Evolutionary conservation across 768 basidiomycete genomes (phyloP), one percentile per base, ranked within the genome.

Genomic region (Suillus brevipes): DNA sequence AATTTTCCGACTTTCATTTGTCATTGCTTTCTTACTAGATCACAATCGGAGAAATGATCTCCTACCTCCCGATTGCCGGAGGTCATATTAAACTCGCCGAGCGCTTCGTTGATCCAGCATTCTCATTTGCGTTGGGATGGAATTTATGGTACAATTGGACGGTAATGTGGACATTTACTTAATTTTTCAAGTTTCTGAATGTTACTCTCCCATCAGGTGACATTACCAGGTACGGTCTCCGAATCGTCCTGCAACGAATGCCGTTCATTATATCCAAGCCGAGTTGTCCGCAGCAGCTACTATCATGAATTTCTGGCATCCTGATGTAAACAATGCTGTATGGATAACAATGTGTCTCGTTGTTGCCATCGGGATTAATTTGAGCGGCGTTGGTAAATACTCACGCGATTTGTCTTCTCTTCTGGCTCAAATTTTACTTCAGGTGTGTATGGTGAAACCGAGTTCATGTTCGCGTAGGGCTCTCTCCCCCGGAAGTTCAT

Each of bases 341-440:
- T 88, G 83, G 82, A 84, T 88, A 64, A 75, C 80, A 2, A 73
- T 89, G 40, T 86, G 81, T 65, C 70, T 87, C 18, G 68, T 83
- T 28, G 81, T 88, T 28, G 83, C 84, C 43, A 69, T 86, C 34
- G 73, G 69, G 50, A 85, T 85, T 23, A 85, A 85, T 57, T 58
- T 69, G 38, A 72, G 82, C 18, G 83, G 81, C 6, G 78, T 79
- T 18, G 80, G 79, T 78, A 52, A 58, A 74, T 65, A 50, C 28
- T 55, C 45, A 36, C 25, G 12, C 6, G 18, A 37, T 37, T 37
- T 0, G 3, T 16, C 4, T 0, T 18, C 31, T 1, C 16, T 6
- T 0, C 6, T 12, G 2, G 45, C 23, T 43, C 34, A 40, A 25
- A 14, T 49, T 40, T 63, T 7, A 2, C 18, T 38, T 2, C 10